Conservation (phyloP, 1,284 basidiomycete genomes). For the Phellinidium pouzarii region DNA sequence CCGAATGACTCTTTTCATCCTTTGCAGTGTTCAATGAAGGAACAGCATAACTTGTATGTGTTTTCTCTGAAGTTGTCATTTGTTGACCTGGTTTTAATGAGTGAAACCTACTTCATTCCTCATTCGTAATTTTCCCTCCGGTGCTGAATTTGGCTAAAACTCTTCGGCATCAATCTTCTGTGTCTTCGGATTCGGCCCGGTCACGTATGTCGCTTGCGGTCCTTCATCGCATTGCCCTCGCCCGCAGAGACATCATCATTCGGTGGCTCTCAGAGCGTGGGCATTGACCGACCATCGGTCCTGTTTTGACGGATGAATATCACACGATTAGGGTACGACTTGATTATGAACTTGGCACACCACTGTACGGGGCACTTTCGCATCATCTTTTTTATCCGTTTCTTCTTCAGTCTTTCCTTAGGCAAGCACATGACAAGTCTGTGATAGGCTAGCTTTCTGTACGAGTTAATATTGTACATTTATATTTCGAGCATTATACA, state of each 20-base stretch:
- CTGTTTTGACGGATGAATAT: background rate
- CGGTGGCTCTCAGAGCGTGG: conserved; percentile 18
- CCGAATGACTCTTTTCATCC: conserved; percentile 1
- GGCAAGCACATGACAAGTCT: too few relatives aligned
- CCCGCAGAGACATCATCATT: conserved; percentile 17
- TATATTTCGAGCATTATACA: too few relatives aligned
- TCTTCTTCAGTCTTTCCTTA: too few relatives aligned
- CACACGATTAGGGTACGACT: background rate
- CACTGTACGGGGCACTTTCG: too few relatives aligned
- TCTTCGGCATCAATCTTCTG: background rate
- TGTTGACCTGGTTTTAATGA: background rate
- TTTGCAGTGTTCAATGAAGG: conserved; percentile 84
- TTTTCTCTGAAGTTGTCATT: conserved; percentile 1
- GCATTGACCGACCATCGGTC: conserved; percentile 2
- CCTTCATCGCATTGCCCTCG: background rate
- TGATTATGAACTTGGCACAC: background rate
- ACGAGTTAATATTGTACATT: too few relatives aligned
- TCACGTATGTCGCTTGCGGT: conserved; percentile 1
- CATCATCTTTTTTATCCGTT: background rate
- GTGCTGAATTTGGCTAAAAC: background rate
- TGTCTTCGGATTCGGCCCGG: conserved; percentile 2
- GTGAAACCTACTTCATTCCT: background rate
- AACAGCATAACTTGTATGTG: conserved; percentile 81
- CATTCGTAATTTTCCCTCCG: background rate
- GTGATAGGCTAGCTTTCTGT: too few relatives aligned